These are phyloP conservation scores for Sungouiella thailandica DNA, from an alignment of 805 yeast species.

Conservation along the genomic window DNA sequence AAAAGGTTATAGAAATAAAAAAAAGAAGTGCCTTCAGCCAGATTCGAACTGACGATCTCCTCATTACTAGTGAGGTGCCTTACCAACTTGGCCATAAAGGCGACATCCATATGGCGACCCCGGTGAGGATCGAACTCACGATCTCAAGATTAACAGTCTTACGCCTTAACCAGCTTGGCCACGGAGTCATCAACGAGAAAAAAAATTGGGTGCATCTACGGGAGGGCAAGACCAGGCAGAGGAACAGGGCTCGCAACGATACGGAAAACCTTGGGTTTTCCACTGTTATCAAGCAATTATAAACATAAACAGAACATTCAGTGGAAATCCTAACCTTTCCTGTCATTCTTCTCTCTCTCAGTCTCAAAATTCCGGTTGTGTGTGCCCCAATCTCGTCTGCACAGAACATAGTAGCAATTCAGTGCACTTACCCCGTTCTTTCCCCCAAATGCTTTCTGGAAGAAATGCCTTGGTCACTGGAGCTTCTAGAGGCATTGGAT, in stretches of 20 bases:
- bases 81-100: constrained; percentile 35
- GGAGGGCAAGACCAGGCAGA: no score
- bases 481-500: constrained; percentile 66
- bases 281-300: no score
- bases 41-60: constrained; percentile 38
- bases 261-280: no score
- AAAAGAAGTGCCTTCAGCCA: constrained; percentile 27
- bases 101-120: constrained; percentile 24
- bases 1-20: constrained; percentile 4
- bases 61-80: constrained; percentile 40
- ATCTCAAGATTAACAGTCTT: constrained; percentile 33
- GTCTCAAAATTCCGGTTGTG: no score
- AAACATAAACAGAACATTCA: no score
- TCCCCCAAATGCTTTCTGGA: constrained; percentile 13
- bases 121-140: constrained; percentile 37
- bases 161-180: constrained; percentile 35
- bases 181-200: constrained; percentile 18
- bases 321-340: no score
- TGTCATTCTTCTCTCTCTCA: no score
- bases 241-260: no score
- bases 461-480: constrained; percentile 59
- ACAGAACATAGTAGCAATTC: no score
- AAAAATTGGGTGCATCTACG: no score
- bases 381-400: no score
- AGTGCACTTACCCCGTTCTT: not conserved